Evolutionary conservation across 345 rosid genomes (phyloP).

Genomic region (Orychophragmus violaceus): DNA sequence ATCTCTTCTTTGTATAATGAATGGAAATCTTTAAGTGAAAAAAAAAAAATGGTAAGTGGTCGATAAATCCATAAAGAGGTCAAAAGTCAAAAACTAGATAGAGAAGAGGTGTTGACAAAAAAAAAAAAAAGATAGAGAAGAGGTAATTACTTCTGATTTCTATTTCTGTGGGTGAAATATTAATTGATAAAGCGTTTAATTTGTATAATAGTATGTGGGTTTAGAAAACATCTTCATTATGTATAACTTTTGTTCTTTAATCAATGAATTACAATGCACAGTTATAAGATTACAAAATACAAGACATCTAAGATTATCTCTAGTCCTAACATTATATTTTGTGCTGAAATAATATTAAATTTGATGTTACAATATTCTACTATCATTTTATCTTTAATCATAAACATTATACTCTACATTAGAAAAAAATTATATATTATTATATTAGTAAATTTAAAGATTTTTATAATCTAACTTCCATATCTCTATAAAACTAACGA

Average conservation of each 20-base stretch:
- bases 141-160: background rate
- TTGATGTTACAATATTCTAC: too few species aligned
- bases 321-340: too few species aligned
- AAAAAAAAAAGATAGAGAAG: background rate
- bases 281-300: background rate
- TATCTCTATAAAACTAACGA: too few species aligned
- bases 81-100: background rate
- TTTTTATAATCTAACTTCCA: too few species aligned
- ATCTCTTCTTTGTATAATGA: too few species aligned
- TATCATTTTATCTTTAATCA: too few species aligned
- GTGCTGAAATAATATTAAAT: too few species aligned
- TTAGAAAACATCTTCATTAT: constrained; percentile 1
- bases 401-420: too few species aligned
- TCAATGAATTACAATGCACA: background rate
- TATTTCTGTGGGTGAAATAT: background rate
- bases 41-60: background rate
- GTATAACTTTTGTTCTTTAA: background rate
- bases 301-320: too few species aligned
- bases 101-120: too few species aligned
- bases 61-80: background rate
- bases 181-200: background rate
- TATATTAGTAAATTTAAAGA: too few species aligned
- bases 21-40: background rate
- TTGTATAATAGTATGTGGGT: background rate
- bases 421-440: too few species aligned